Conservation (phyloP, 176 grass and related monocot genomes). For the Calamus simplicifolius region DNA sequence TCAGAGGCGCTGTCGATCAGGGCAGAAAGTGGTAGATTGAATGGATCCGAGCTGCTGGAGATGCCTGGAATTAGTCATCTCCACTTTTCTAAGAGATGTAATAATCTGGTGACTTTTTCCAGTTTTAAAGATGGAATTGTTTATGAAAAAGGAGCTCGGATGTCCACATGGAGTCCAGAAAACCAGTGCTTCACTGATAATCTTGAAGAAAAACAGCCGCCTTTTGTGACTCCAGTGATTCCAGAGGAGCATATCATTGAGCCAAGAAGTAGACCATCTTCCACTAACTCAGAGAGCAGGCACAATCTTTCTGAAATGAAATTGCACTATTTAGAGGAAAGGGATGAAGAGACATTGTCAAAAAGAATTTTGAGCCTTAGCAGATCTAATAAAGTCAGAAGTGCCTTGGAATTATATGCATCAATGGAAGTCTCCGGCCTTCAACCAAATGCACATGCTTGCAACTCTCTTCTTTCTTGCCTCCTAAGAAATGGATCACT, state of each 20-base stretch:
- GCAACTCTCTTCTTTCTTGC: conserved; percentile 66
- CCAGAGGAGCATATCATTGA: conserved; percentile 9
- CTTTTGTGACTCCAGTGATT: conserved; percentile 19
- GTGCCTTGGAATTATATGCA: conserved; percentile 62
- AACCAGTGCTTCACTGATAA: conserved; percentile 10
- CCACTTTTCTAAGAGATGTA: too few relatives aligned
- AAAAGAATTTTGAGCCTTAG: conserved; percentile 58
- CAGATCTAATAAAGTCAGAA: conserved; percentile 71
- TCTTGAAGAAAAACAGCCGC: conserved; percentile 8
- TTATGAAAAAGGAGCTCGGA: conserved; percentile 26
- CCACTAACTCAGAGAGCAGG: conserved; percentile 9
- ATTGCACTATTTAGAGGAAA: conserved; percentile 84
- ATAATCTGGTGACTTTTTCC: background rate
- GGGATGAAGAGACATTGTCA: conserved; percentile 58
- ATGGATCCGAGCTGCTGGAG: too few relatives aligned
- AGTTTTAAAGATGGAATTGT: conserved; percentile 28
- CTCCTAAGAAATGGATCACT: conserved; percentile 33
- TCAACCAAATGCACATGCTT: conserved; percentile 58
- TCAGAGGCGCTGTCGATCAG: background rate
- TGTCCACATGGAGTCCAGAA: conserved; percentile 15
- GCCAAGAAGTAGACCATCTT: conserved; percentile 1
- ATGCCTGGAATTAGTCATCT: too few relatives aligned
- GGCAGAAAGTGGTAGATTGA: too few relatives aligned
- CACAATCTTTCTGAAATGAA: conserved; percentile 21
- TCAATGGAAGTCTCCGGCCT: conserved; percentile 68